A percentile compares a stretch with the other conserved stretches of the same genome.
phyloP scores from a whole-genome alignment of 2,329 filamentous ascomycete genomes.

The Ophiostoma sp. region DNA sequence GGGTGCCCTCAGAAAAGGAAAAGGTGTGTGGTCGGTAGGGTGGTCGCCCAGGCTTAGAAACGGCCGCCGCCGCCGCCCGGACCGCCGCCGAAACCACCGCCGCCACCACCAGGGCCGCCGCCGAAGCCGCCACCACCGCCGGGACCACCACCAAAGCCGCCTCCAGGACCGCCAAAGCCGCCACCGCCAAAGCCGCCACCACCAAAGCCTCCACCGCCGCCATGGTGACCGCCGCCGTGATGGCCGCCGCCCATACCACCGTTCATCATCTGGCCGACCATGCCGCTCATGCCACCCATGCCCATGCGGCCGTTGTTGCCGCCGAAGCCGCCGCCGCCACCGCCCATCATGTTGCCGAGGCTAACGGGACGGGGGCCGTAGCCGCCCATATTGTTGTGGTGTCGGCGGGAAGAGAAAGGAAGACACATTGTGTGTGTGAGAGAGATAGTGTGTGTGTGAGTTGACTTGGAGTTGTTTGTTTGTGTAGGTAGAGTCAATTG shows the following conservation, averaged over 20 bases:
- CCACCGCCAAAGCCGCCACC: constrained; percentile 12
- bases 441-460: neutral
- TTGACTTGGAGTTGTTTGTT: neutral
- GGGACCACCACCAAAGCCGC: constrained; percentile 4
- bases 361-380: constrained; percentile 17
- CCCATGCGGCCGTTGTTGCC: constrained; percentile 12
- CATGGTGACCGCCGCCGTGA: neutral
- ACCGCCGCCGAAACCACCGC: constrained; percentile 9
- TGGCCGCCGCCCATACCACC: constrained; percentile 7
- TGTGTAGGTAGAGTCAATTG: neutral
- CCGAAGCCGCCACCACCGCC: neutral
- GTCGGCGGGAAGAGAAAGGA: neutral
- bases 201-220: constrained; percentile 16
- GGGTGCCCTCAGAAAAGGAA: neutral
- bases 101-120: constrained; percentile 8
- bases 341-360: constrained; percentile 11
- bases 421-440: constrained; percentile 10
- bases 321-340: constrained; percentile 1
- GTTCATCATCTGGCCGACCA: constrained; percentile 12
- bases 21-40: neutral
- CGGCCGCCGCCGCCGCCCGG: constrained; percentile 11
- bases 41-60: neutral
- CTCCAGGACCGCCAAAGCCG: neutral
- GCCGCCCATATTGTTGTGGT: constrained; percentile 1
- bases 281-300: neutral